A percentile compares a stretch with the other conserved stretches of the same genome.
These are phyloP conservation scores for Emericellopsis atlantica DNA, from an alignment of 2,329 filamentous ascomycete genomes.

Conservation along the genomic window DNA sequence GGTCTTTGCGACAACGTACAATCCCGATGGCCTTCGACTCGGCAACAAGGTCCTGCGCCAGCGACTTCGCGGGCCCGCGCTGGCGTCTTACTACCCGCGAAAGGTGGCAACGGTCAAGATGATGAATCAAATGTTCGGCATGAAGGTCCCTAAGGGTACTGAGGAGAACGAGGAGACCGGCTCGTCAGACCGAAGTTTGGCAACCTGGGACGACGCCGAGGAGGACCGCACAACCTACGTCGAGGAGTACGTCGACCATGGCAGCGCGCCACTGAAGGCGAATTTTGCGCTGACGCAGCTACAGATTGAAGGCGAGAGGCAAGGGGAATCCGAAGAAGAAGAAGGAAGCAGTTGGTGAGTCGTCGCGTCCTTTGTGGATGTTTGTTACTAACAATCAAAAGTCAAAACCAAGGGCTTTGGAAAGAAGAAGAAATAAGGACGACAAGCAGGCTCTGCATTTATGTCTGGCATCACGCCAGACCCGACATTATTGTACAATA, in stretches of 20 bases:
- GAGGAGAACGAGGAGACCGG: too few relatives aligned
- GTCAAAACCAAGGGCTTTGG: constrained; percentile 10
- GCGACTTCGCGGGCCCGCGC: constrained; percentile 67
- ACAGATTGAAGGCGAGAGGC: constrained; percentile 62
- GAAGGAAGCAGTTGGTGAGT: constrained; percentile 34
- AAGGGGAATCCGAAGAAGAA: constrained; percentile 90
- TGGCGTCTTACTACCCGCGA: constrained; percentile 82
- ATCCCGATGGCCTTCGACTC: constrained; percentile 67
- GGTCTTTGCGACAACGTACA: constrained; percentile 84
- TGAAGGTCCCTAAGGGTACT: constrained; percentile 21
- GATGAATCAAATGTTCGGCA: constrained; percentile 55
- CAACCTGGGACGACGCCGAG: constrained; percentile 63
- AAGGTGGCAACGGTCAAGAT: constrained; percentile 60
- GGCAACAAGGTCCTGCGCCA: constrained; percentile 91
- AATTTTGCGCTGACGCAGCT: constrained; percentile 13
- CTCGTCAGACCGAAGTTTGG: constrained; percentile 20
- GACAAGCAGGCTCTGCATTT: background rate
- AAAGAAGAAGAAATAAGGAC: constrained; percentile 4
- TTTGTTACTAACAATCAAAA: background rate
- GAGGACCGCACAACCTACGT: constrained; percentile 69
- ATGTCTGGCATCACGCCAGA: background rate
- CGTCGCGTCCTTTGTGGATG: background rate
- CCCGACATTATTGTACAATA: background rate
- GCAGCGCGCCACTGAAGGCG: background rate
- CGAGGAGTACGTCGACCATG: constrained; percentile 33